These are phyloP conservation scores for Apiospora aurea DNA, from an alignment of 2,329 filamentous ascomycete species.

Conservation along the genomic window DNA sequence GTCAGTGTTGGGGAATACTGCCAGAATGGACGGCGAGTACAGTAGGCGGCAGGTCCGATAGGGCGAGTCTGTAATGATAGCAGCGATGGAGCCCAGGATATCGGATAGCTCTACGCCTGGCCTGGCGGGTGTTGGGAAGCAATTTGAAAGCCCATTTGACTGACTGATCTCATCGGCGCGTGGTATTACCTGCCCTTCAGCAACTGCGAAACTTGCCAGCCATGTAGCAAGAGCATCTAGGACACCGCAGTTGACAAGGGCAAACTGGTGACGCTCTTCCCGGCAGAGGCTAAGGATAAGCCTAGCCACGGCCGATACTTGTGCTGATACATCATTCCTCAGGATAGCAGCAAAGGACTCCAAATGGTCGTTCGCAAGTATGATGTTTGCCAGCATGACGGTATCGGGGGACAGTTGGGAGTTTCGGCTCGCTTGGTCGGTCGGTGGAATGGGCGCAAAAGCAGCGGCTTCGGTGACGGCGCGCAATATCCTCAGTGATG, in stretches of 20 bases:
- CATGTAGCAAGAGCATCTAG: constrained; percentile 80
- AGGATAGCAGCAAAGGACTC: constrained; percentile 71
- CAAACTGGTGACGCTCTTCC: constrained; percentile 72
- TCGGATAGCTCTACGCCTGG: constrained; percentile 66
- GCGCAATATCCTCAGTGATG: constrained; percentile 77
- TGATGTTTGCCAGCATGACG: constrained; percentile 62
- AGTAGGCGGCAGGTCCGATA: constrained; percentile 77
- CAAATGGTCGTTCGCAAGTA: constrained; percentile 71
- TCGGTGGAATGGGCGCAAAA: constrained; percentile 59
- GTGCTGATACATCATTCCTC: constrained; percentile 62
- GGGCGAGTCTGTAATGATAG: constrained; percentile 80
- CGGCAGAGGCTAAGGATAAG: constrained; percentile 68
- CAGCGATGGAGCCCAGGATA: constrained; percentile 78
- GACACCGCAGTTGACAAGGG: constrained; percentile 75
- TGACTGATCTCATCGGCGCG: constrained; percentile 63
- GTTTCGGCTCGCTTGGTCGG: constrained; percentile 49
- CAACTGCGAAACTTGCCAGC: constrained; percentile 74
- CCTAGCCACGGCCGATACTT: constrained; percentile 65
- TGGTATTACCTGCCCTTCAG: constrained; percentile 72
- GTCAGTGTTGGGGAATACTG: constrained; percentile 69
- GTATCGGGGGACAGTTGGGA: neutral
- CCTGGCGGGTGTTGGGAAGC: constrained; percentile 68
- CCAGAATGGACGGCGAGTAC: constrained; percentile 72
- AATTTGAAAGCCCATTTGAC: constrained; percentile 61
- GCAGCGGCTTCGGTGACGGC: constrained; percentile 72